These are phyloP conservation scores for Lonicera japonica DNA, from an alignment of 129 eudicot species.

Conservation along the genomic window DNA sequence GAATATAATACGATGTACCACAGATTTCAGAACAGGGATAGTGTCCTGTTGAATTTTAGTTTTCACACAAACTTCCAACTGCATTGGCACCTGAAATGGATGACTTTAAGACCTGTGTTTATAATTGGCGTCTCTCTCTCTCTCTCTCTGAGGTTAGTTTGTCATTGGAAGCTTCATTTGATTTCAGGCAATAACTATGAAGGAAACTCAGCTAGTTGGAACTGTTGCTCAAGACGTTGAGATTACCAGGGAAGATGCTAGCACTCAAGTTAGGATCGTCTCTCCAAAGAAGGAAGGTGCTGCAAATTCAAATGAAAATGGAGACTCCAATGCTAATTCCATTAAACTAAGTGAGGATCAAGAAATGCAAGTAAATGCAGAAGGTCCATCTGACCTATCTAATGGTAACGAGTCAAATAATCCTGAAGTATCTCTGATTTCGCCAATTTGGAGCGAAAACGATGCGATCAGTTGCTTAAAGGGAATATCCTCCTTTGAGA, in stretches of 20 bases:
- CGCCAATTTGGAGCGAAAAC: constrained; percentile 9
- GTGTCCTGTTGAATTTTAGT: too few relatives aligned
- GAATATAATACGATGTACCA: too few relatives aligned
- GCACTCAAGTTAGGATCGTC: constrained; percentile 49
- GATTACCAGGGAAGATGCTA: constrained; percentile 27
- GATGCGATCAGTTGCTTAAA: constrained; percentile 21
- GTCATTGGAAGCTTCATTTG: constrained; percentile 9
- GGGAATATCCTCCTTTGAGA: constrained; percentile 49
- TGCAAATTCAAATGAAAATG: constrained; percentile 10
- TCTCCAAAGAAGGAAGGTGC: constrained; percentile 48
- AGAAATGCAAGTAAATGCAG: constrained; percentile 14
- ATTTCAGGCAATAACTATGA: constrained; percentile 74
- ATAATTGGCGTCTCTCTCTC: too few relatives aligned
- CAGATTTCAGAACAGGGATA: too few relatives aligned
- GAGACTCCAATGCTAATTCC: constrained; percentile 8
- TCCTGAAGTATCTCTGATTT: constrained; percentile 18
- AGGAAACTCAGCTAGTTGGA: constrained; percentile 64
- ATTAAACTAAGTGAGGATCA: constrained; percentile 17
- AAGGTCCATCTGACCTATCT: constrained; percentile 18
- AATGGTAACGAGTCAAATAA: constrained; percentile 14
- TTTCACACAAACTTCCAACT: too few relatives aligned
- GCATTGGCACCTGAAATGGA: too few relatives aligned
- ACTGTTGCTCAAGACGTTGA: constrained; percentile 52
- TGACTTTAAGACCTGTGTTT: too few relatives aligned
- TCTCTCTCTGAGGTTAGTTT: too few relatives aligned